Conservation (phyloP, 352 stramenopile genomes). For the Sclerospora graminicola region DNA sequence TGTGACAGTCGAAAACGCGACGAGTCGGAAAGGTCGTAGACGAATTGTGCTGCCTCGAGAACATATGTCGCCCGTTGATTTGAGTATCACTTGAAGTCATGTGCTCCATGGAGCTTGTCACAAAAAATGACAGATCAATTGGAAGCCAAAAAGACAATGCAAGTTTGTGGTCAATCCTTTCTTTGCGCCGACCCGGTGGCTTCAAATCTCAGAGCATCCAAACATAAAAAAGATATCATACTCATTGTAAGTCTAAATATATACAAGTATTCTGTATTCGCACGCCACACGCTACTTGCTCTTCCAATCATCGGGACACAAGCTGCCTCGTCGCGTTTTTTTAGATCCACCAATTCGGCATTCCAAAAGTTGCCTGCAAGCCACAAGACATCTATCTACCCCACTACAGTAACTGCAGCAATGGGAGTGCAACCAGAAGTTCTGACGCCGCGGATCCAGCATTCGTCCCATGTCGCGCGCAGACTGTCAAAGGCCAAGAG, state of each 20-base stretch:
- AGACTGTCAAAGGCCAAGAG: slow-evolving; percentile 17
- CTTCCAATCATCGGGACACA: no score
- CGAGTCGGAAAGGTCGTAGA: slow-evolving; percentile 11
- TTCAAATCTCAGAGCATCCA: neutral
- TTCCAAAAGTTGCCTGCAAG: slow-evolving; percentile 18
- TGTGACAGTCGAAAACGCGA: slow-evolving; percentile 19
- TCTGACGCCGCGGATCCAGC: slow-evolving; percentile 6
- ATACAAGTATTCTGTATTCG: slow-evolving; percentile 2
- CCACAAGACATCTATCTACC: neutral
- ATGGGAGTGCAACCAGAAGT: slow-evolving; percentile 22
- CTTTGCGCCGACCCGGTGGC: slow-evolving; percentile 1
- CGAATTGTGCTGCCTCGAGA: slow-evolving; percentile 9
- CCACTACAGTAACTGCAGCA: slow-evolving; percentile 1
- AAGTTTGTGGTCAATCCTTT: no score
- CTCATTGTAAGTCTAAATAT: slow-evolving; percentile 7
- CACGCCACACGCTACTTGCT: no score
- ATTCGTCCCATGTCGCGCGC: slow-evolving; percentile 9
- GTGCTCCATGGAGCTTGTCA: no score
- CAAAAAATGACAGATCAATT: no score
- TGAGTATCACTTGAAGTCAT: neutral
- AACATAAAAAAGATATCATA: slow-evolving; percentile 1
- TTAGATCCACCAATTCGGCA: slow-evolving; percentile 9
- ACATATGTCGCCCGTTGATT: neutral
- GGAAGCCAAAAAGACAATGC: no score
- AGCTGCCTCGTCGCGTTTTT: slow-evolving; percentile 28